These are phyloP conservation scores for Heliamphora exappendiculata DNA, from an alignment of 148 eudicot species.

Conservation along the genomic window DNA sequence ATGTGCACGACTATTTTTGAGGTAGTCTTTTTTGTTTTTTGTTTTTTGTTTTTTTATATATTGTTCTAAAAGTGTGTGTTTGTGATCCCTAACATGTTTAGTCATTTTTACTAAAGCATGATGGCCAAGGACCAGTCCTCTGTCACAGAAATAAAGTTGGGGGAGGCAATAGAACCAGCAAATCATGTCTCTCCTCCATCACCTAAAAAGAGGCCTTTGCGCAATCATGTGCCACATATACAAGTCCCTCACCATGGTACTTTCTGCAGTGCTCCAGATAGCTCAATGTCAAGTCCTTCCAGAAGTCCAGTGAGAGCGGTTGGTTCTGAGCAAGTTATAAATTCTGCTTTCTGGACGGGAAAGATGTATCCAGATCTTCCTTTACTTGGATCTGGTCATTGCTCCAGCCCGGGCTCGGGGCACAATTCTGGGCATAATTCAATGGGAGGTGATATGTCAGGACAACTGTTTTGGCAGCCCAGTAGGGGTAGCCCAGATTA, in stretches of 20 bases:
- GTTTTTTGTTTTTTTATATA: not conserved
- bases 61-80: not conserved
- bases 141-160: constrained; percentile 24
- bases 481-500: constrained; percentile 93
- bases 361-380: constrained; percentile 68
- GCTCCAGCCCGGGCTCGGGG: constrained; percentile 99
- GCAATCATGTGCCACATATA: constrained; percentile 59
- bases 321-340: constrained; percentile 58
- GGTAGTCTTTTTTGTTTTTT: not conserved
- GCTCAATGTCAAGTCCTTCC: constrained; percentile 90
- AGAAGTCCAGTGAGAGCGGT: constrained; percentile 83
- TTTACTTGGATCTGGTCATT: constrained; percentile 83
- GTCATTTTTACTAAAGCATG: constrained; percentile 32
- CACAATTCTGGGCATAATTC: constrained; percentile 96
- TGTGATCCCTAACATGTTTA: constrained; percentile 2
- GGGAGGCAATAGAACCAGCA: constrained; percentile 43
- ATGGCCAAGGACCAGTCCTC: constrained; percentile 40
- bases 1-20: not conserved
- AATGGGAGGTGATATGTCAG: constrained; percentile 87
- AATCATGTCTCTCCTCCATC: constrained; percentile 39
- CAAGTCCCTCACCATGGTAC: constrained; percentile 66
- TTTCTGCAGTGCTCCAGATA: constrained; percentile 81
- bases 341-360: constrained; percentile 57
- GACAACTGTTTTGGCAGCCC: constrained; percentile 87
- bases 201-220: constrained; percentile 54